These are phyloP conservation scores for Periconia sp. DNA, from an alignment of 2,329 filamentous ascomycete genomes.

Conservation along the genomic window DNA sequence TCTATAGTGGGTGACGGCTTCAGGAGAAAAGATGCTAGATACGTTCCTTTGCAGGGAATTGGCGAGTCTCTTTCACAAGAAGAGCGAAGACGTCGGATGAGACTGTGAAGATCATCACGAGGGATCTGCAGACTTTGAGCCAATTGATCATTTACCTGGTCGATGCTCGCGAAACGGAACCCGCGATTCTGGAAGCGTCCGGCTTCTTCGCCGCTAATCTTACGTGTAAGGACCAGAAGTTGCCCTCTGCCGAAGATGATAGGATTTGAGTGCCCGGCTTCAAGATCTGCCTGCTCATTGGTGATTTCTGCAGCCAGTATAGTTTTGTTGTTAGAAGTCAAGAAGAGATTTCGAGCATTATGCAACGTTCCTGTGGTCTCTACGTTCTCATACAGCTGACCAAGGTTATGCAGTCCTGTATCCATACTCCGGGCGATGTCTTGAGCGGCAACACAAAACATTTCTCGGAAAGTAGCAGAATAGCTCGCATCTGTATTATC, in stretches of 20 bases:
- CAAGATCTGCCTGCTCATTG: slow-evolving; percentile 36
- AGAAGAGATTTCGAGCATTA: slow-evolving; percentile 59
- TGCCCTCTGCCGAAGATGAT: slow-evolving; percentile 68
- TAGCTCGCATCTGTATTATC: slow-evolving; percentile 65
- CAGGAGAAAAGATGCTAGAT: slow-evolving; percentile 44
- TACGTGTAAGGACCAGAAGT: slow-evolving; percentile 76
- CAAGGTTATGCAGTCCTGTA: slow-evolving; percentile 63
- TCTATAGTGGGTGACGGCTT: slow-evolving; percentile 41
- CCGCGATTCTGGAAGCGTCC: slow-evolving; percentile 69
- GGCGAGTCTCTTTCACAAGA: slow-evolving; percentile 31
- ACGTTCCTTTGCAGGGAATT: slow-evolving; percentile 52
- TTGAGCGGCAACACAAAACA: slow-evolving; percentile 78
- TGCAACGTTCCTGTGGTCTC: slow-evolving; percentile 65
- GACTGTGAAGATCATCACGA: slow-evolving; percentile 59
- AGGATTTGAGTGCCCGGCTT: slow-evolving; percentile 37
- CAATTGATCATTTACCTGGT: slow-evolving; percentile 67
- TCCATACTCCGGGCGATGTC: slow-evolving; percentile 71
- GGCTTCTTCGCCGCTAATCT: slow-evolving; percentile 61
- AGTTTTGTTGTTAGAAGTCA: slow-evolving; percentile 18
- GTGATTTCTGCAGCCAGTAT: slow-evolving; percentile 29
- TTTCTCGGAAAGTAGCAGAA: slow-evolving; percentile 74
- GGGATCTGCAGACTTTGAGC: slow-evolving; percentile 75
- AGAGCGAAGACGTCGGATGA: slow-evolving; percentile 68
- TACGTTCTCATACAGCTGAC: slow-evolving; percentile 75
- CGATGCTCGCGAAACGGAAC: slow-evolving; percentile 68